Conservation (phyloP, 768 basidiomycete genomes). For the Leccinellum rugosiceps region DNA sequence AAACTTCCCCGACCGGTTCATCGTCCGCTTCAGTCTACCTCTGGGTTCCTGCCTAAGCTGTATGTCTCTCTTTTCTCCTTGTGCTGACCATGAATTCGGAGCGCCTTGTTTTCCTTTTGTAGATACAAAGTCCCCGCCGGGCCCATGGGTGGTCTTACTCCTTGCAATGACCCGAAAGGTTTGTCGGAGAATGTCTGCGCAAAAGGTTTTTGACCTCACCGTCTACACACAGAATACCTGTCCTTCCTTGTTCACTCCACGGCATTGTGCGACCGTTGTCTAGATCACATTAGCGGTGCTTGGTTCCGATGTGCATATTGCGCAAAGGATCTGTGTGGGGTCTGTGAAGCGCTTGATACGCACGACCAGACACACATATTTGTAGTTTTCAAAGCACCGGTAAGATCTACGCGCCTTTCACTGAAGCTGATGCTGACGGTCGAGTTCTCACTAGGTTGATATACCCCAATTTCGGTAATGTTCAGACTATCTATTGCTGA, state of each 20-base stretch:
- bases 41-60: constrained; percentile 69
- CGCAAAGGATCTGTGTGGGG: constrained; percentile 79
- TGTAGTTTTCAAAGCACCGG: constrained; percentile 82
- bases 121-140: constrained; percentile 70
- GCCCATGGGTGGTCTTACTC: constrained; percentile 38
- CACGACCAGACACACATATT: constrained; percentile 84
- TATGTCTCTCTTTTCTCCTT: constrained; percentile 32
- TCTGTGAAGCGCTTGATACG: constrained; percentile 76
- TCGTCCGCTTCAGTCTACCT: constrained; percentile 47
- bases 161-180: constrained; percentile 57
- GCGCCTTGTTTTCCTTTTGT: background rate
- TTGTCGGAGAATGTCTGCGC: constrained; percentile 4
- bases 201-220: background rate
- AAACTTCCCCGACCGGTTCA: constrained; percentile 81
- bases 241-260: constrained; percentile 53
- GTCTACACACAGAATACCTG: constrained; percentile 54
- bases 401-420: constrained; percentile 32
- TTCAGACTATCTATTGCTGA: constrained; percentile 5
- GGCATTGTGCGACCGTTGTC: constrained; percentile 85
- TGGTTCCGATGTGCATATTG: constrained; percentile 95
- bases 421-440: constrained; percentile 4
- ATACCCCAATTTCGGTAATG: constrained; percentile 69
- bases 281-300: constrained; percentile 75
- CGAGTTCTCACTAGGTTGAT: constrained; percentile 49
- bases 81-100: constrained; percentile 2